Conservation (phyloP, 169 alveolate species). For the Plasmodium chabaudi region DNA sequence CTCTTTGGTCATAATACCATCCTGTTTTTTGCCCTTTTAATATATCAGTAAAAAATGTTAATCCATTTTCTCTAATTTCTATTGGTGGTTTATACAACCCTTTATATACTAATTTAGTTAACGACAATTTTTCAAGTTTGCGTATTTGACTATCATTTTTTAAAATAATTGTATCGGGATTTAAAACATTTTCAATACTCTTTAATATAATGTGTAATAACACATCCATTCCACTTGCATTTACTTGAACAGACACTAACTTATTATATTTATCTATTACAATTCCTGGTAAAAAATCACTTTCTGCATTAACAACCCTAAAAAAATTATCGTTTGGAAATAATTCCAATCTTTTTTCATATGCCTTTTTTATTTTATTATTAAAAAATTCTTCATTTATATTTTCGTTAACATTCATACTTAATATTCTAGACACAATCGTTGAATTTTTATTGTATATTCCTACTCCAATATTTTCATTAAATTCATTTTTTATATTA, state of each 20-base stretch:
- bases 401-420: slow-evolving; percentile 44
- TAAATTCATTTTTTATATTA: slow-evolving; percentile 71
- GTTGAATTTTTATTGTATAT: slow-evolving; percentile 72
- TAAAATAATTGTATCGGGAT: slow-evolving; percentile 55
- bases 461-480: slow-evolving; percentile 73
- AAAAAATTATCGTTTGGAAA: slow-evolving; percentile 69
- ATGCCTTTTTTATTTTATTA: slow-evolving; percentile 57
- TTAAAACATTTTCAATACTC: slow-evolving; percentile 60
- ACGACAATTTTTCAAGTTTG: slow-evolving; percentile 69
- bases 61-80: slow-evolving; percentile 78
- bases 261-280: slow-evolving; percentile 75
- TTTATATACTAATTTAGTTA: slow-evolving; percentile 60
- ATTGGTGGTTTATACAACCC: slow-evolving; percentile 71
- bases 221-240: slow-evolving; percentile 79
- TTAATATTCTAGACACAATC: slow-evolving; percentile 64
- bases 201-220: slow-evolving; percentile 39
- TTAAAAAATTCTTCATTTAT: slow-evolving; percentile 74
- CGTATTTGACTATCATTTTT: slow-evolving; percentile 73
- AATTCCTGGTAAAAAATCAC: slow-evolving; percentile 79
- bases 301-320: slow-evolving; percentile 79
- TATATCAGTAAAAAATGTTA: slow-evolving; percentile 78
- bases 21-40: slow-evolving; percentile 79
- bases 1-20: slow-evolving; percentile 78
- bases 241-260: slow-evolving; percentile 55
- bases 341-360: slow-evolving; percentile 60